Conservation (phyloP, 2,329 filamentous ascomycete species). For the Aureobasidium sp. region DNA sequence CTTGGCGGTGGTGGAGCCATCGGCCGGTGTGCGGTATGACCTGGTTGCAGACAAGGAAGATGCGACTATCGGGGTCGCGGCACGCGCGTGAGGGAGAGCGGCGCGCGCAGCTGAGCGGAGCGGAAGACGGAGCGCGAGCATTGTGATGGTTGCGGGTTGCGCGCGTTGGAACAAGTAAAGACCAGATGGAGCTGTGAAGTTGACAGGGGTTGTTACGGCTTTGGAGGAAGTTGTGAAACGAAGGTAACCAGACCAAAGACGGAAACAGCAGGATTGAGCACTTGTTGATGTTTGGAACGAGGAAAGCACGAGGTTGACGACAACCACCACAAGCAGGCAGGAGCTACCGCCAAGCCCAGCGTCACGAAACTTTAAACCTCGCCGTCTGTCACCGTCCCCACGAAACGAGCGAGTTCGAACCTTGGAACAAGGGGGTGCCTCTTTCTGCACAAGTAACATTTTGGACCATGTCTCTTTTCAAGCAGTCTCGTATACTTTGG, state of each 20-base stretch:
- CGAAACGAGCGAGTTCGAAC: too few species aligned
- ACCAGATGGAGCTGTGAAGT: not conserved
- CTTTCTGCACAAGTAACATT: too few species aligned
- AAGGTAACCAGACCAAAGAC: not conserved
- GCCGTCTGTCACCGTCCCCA: not conserved
- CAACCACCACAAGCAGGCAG: not conserved
- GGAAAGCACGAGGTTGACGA: constrained; percentile 1
- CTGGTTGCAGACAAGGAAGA: not conserved
- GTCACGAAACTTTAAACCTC: not conserved
- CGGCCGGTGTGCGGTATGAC: not conserved
- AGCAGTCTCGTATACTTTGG: too few species aligned
- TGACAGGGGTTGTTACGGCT: not conserved
- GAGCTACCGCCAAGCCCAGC: not conserved
- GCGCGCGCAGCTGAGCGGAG: constrained; percentile 10
- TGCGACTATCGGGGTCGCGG: not conserved
- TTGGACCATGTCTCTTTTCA: too few species aligned
- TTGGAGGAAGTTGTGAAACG: not conserved
- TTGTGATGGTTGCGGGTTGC: not conserved
- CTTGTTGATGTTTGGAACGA: not conserved
- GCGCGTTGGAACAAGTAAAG: not conserved
- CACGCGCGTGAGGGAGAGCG: not conserved
- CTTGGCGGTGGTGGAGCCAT: constrained; percentile 4
- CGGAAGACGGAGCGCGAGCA: constrained; percentile 13
- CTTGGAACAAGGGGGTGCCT: too few species aligned
- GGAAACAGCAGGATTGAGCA: not conserved